Evolutionary conservation across 257 asterid genomes (phyloP).

Genomic region (Cordia subcordata): DNA sequence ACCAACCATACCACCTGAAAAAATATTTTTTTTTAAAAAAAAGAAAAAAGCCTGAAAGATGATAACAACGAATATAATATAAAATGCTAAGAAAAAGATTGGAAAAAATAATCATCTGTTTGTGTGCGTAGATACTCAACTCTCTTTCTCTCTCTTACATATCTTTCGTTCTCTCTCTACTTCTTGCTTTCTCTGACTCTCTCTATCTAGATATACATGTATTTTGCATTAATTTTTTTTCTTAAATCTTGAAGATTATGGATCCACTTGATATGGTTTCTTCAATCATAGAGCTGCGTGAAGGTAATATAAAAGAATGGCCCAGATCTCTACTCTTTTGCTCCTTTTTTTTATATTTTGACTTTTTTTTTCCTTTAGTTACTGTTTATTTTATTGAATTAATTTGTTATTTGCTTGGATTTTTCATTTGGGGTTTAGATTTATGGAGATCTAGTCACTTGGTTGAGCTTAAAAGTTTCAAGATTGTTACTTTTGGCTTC

Average conservation of each 20-base stretch:
- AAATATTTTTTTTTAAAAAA: neutral
- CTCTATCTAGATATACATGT: conserved; percentile 5
- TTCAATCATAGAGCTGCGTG: conserved; percentile 44
- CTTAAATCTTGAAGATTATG: conserved; percentile 39
- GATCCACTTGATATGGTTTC: conserved; percentile 44
- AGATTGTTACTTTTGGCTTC: conserved; percentile 10
- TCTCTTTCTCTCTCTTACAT: conserved; percentile 4
- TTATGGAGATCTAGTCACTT: conserved; percentile 42
- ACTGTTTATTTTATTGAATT: neutral
- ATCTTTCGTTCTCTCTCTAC: neutral
- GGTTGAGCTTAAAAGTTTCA: conserved; percentile 21
- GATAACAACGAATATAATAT: neutral
- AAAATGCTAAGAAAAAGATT: neutral
- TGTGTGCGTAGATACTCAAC: conserved; percentile 8
- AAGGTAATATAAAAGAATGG: conserved; percentile 43
- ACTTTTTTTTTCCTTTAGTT: neutral
- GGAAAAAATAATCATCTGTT: conserved; percentile 17
- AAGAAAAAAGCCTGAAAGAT: neutral
- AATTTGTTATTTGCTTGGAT: neutral
- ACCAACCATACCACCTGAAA: neutral
- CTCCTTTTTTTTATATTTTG: neutral
- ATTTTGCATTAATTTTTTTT: neutral
- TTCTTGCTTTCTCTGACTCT: neutral
- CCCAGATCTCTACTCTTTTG: conserved; percentile 30
- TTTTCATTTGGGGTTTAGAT: conserved; percentile 15